Evolutionary conservation across 495 filamentous ascomycete species (phyloP), one percentile per base, ranked within the genome.

Genomic region (Emericellopsis terricola): DNA sequence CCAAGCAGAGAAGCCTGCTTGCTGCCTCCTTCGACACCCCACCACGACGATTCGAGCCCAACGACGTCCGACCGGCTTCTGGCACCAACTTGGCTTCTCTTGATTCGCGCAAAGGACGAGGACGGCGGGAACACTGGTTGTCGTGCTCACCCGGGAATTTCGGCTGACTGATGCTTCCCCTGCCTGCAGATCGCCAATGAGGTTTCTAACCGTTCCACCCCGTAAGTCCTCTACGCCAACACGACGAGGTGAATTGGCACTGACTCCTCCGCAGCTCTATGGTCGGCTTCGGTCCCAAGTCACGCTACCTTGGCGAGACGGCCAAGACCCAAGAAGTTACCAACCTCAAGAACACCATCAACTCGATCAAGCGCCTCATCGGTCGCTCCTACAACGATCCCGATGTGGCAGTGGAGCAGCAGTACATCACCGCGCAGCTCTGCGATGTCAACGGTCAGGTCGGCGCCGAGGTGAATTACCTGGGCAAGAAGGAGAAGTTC

Each of bases 261-360:
- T 39, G 33, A 40, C 11, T 29, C 37, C 28, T 21, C 36, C 45
- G 39, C 41, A 94, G 86, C 35, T 80, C 89, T 42, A 69, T 99
- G 38, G 89, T 99, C 41, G 83, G 82, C 49, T 99, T 96, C 59
- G 84, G 80, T 34, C 78, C 82, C 47, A 91, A 87, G 62, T 79
- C 71, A 52, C 76, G 89, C 66, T 86, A 86, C 47, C 70, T 96
- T 40, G 89, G 89, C 41, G 89, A 96, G 61, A 59, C 81, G 34
- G 89, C 89, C 36, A 96, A 96, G 71, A 96, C 86, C 44, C 87
- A 93, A 65, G 91, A 96, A 65, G 87, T 93, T 50, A 94, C 87
- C 42, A 99, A 99, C 63, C 69, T 99, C 43, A 99, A 94, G 68
- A 99, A 96, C 68, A 99, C 89, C 34, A 81, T 96, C 58, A 64